Evolutionary conservation across 371 early-diverging fungal species (phyloP).

Genomic region (Apophysomyces ossiformis): DNA sequence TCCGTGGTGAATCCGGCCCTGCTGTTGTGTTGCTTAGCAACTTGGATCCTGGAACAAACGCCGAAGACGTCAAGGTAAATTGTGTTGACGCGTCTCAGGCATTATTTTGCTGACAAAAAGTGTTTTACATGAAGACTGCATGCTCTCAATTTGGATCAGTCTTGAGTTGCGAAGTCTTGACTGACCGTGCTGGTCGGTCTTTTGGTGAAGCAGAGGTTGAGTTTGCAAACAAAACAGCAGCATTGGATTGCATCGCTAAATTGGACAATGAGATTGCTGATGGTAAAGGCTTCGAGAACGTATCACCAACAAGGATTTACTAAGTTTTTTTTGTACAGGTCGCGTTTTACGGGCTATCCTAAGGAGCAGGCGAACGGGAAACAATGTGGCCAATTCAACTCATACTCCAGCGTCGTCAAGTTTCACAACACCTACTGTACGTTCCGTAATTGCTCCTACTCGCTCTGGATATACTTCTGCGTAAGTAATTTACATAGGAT

Average conservation of each 20-base stretch:
- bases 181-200: conserved; percentile 44
- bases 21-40: conserved; percentile 59
- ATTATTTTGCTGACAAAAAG: background rate
- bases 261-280: conserved; percentile 50
- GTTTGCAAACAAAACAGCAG: conserved; percentile 41
- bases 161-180: conserved; percentile 41
- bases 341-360: conserved; percentile 39
- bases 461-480: conserved; percentile 26
- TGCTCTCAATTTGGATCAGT: conserved; percentile 46
- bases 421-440: conserved; percentile 17
- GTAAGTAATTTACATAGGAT: conserved; percentile 10
- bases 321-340: conserved; percentile 21
- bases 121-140: conserved; percentile 28
- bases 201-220: conserved; percentile 57
- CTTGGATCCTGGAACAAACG: conserved; percentile 57
- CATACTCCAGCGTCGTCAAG: background rate
- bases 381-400: background rate
- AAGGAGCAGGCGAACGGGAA: conserved; percentile 26
- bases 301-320: background rate
- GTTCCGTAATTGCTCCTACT: conserved; percentile 25
- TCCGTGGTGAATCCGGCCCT: conserved; percentile 58
- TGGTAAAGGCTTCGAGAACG: conserved; percentile 28
- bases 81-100: background rate
- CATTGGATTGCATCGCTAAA: conserved; percentile 44
- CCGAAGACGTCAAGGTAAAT: conserved; percentile 63